phyloP scores from a whole-genome alignment of 192 early-diverging fungal genomes.

The Anaeromyces robustus region DNA sequence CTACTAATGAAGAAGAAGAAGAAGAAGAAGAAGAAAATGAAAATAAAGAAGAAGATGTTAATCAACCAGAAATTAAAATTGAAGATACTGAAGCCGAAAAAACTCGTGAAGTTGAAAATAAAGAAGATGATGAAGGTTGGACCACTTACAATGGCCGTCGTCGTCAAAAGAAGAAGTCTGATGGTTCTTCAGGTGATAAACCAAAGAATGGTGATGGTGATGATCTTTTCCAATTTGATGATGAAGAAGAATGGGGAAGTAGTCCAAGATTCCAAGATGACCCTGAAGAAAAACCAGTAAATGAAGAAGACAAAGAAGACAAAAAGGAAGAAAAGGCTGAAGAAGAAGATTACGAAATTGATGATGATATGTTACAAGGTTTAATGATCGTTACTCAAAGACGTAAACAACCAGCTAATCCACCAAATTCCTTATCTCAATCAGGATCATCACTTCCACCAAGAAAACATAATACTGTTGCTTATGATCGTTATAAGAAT shows the following conservation, averaged over 20 bases:
- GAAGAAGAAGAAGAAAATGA: not conserved
- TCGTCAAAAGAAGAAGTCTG: not conserved
- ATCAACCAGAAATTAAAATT: constrained; percentile 5
- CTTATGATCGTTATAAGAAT: constrained; percentile 60
- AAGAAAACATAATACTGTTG: constrained; percentile 34
- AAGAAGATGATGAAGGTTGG: not conserved
- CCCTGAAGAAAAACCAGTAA: constrained; percentile 2
- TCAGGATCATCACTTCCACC: constrained; percentile 25
- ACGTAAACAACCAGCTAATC: constrained; percentile 30
- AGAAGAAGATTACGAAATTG: constrained; percentile 59
- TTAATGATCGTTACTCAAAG: constrained; percentile 86
- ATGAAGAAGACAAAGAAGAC: constrained; percentile 18
- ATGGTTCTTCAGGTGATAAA: not conserved
- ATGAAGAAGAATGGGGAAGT: constrained; percentile 48
- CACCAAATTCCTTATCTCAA: constrained; percentile 3
- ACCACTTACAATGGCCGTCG: not conserved
- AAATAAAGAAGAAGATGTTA: no score
- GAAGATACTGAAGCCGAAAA: not conserved
- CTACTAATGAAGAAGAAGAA: constrained; percentile 11
- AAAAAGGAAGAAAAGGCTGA: constrained; percentile 40
- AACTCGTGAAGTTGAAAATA: not conserved
- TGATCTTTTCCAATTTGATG: constrained; percentile 64
- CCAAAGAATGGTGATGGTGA: constrained; percentile 40
- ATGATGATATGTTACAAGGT: constrained; percentile 73
- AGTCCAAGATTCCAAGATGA: constrained; percentile 31